phyloP scores from a whole-genome alignment of 805 yeast species.

The Schizosaccharomyces japonicus region DNA sequence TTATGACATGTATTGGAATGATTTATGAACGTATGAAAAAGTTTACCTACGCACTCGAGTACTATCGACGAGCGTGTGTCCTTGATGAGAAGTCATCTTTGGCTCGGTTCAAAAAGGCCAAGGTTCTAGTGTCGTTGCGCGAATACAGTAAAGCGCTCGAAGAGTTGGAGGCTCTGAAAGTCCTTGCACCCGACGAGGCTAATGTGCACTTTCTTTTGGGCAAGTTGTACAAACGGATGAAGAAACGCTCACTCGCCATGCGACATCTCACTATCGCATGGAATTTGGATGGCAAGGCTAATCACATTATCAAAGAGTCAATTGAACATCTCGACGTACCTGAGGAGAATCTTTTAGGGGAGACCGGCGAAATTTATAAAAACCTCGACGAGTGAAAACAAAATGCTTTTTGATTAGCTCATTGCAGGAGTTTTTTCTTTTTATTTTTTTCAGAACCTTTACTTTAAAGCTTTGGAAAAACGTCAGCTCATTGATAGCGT shows the following conservation, averaged over 20 bases:
- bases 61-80: conserved; percentile 61
- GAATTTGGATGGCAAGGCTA: conserved; percentile 79
- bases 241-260: conserved; percentile 53
- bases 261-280: conserved; percentile 71
- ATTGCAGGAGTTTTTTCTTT: too few species aligned
- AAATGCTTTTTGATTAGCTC: too few species aligned
- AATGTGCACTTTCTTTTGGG: conserved; percentile 78
- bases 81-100: conserved; percentile 69
- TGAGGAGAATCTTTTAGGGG: not conserved
- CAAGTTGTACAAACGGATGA: conserved; percentile 54
- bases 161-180: conserved; percentile 46
- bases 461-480: too few species aligned
- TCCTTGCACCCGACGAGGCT: conserved; percentile 82
- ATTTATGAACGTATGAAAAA: conserved; percentile 50
- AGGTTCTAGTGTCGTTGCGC: conserved; percentile 46
- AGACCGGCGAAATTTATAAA: conserved; percentile 1
- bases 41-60: conserved; percentile 47
- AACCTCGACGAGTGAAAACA: not conserved
- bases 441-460: too few species aligned
- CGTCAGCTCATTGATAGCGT: too few species aligned
- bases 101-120: conserved; percentile 74
- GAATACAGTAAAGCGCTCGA: conserved; percentile 33
- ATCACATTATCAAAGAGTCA: conserved; percentile 51
- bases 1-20: conserved; percentile 85
- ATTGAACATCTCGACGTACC: conserved; percentile 21